phyloP scores from a whole-genome alignment of 208 protist genomes.

The Porcisia deanei region DNA sequence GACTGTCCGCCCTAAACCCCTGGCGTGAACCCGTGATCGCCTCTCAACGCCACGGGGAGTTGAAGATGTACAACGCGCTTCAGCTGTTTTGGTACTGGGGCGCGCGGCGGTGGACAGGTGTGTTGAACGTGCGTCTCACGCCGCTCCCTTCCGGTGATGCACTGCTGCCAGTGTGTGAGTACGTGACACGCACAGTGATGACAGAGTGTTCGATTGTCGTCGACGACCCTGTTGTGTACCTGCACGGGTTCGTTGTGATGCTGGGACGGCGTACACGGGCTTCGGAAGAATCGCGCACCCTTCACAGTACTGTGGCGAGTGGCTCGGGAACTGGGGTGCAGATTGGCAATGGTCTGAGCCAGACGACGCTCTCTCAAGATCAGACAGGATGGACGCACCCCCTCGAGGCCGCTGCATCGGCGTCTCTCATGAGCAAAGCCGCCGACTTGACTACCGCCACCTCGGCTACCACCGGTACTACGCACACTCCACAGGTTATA shows the following conservation, averaged over 20 bases:
- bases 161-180: conserved; percentile 30
- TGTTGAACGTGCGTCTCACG: conserved; percentile 26
- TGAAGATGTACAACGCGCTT: conserved; percentile 26
- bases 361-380: not conserved
- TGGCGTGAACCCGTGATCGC: conserved; percentile 4
- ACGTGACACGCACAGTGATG: conserved; percentile 27
- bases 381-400: not conserved
- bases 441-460: too few species aligned
- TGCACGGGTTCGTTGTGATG: conserved; percentile 35
- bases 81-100: conserved; percentile 38
- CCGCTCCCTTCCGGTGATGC: conserved; percentile 21
- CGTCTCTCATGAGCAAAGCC: conserved; percentile 1
- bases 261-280: conserved; percentile 25
- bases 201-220: conserved; percentile 30
- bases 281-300: conserved; percentile 5
- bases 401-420: not conserved
- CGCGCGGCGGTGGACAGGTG: conserved; percentile 28
- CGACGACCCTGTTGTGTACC: conserved; percentile 30
- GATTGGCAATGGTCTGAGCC: not conserved
- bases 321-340: not conserved
- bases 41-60: conserved; percentile 9
- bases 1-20: not conserved
- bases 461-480: not conserved
- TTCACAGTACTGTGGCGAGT: not conserved
- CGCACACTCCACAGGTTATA: not conserved